Evolutionary conservation across 805 yeast species (phyloP), one percentile per base, ranked within the genome.

Genomic region (Saccharomycopsis selenospora): DNA sequence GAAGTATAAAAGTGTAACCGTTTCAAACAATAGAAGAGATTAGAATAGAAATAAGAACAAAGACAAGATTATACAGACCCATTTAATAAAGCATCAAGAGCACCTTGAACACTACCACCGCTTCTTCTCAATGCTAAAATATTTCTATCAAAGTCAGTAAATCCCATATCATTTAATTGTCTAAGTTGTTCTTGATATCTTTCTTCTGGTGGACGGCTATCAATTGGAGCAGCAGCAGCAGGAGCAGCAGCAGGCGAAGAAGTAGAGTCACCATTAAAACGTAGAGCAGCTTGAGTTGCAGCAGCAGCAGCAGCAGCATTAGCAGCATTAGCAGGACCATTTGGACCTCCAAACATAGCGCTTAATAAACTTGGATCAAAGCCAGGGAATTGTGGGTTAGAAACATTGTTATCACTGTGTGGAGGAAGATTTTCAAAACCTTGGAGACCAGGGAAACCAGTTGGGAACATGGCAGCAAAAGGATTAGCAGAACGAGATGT

Each of bases 101-200:
- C 99, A 42, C 97, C 97, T 68, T 91, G 96, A 23, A 91, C 97
- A 54, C 90, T 86, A 6, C 99, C 99, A 28, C 99, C 99, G 48
- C 91, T 80, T 67, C 98, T 80, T 69, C 97, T 80, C 59, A 93
- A 74, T 1, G 98, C 98, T 25, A 80, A 81, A 22, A 93, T 89
- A 61, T 93, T 93, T 57, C 86, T 76, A 57, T 91, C 98, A 62
- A 91, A 91, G 57, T 91, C 97, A 56, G 77, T 79, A 69, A 91
- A 91, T 4, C 93, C 93, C 76, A 85, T 82, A 59, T 85, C 91
- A 61, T 83, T 85, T 58, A 82, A 69, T 61, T 84, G 91, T 58
- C 85, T 77, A 54, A 82, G 66, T 62, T 82, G 93, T 2, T 72
- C 55, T 61, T 80, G 90, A 61, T 77, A 85, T 44, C 85, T 72